Evolutionary conservation across 2,329 filamentous ascomycete species (phyloP).

Genomic region (Colletotrichum viniferum): DNA sequence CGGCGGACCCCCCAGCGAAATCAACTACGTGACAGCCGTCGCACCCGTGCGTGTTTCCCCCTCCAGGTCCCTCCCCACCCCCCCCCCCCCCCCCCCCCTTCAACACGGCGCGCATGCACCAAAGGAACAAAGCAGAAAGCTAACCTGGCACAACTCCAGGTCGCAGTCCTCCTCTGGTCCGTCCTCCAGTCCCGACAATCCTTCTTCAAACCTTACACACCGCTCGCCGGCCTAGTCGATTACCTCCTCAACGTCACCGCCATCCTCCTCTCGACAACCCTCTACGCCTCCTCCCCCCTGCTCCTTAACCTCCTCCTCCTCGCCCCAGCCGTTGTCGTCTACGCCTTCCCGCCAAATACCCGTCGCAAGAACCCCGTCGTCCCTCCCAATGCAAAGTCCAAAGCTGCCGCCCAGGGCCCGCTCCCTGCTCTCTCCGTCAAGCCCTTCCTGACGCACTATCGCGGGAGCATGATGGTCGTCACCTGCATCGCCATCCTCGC

Average conservation of each 20-base stretch:
- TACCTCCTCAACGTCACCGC: constrained; percentile 86
- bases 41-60: constrained; percentile 69
- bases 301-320: constrained; percentile 78
- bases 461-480: constrained; percentile 87
- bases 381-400: constrained; percentile 46
- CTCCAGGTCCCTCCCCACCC: not conserved
- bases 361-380: constrained; percentile 52
- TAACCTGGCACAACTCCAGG: constrained; percentile 51
- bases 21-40: constrained; percentile 84
- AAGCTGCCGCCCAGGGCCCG: constrained; percentile 27
- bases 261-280: constrained; percentile 82
- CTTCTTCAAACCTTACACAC: constrained; percentile 80
- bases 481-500: constrained; percentile 94
- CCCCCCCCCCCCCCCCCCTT: not conserved
- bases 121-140: constrained; percentile 14
- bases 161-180: constrained; percentile 86
- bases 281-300: constrained; percentile 78
- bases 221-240: constrained; percentile 74
- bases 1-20: constrained; percentile 82
- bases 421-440: constrained; percentile 73
- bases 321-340: constrained; percentile 70
- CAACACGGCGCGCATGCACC: not conserved
- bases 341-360: constrained; percentile 51
- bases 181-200: constrained; percentile 81
- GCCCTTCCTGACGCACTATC: constrained; percentile 91